These are phyloP conservation scores for Aspergillus oerlinghausenensis DNA, from an alignment of 2,329 filamentous ascomycete genomes.

Conservation along the genomic window DNA sequence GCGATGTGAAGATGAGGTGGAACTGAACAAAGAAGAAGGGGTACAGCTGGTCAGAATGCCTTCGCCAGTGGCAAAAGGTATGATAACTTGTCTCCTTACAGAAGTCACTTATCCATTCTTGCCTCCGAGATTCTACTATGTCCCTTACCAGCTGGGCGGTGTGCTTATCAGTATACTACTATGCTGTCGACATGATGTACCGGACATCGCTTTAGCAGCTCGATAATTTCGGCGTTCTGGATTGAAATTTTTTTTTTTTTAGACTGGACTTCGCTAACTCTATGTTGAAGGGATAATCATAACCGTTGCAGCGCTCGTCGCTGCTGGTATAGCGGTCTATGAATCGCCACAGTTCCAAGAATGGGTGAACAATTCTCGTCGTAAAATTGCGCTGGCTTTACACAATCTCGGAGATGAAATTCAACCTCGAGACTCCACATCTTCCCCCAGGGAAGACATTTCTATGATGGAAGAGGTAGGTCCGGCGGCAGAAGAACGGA, in stretches of 20 bases:
- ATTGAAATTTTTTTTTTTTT: too few relatives aligned
- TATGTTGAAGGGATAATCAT: conserved; percentile 54
- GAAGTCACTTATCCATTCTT: not conserved
- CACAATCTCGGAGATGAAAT: conserved; percentile 59
- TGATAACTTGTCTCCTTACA: conserved; percentile 12
- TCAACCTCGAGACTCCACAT: conserved; percentile 41
- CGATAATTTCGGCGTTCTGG: too few relatives aligned
- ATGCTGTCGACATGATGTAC: conserved; percentile 3
- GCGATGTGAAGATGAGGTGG: conserved; percentile 2
- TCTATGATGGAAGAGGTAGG: conserved; percentile 46
- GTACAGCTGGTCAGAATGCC: conserved; percentile 33
- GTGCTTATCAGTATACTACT: conserved; percentile 25
- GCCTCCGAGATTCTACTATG: not conserved
- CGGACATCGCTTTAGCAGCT: not conserved
- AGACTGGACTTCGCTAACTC: conserved; percentile 11
- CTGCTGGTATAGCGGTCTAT: conserved; percentile 59
- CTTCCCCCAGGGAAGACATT: conserved; percentile 34
- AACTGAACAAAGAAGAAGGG: conserved; percentile 1
- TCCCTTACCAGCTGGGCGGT: conserved; percentile 20
- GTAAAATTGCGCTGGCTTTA: conserved; percentile 56
- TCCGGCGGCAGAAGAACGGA: conserved; percentile 41
- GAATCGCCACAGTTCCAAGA: conserved; percentile 59
- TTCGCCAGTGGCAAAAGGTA: conserved; percentile 47
- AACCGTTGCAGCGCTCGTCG: conserved; percentile 57
- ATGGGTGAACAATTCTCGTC: conserved; percentile 59